phyloP scores from a whole-genome alignment of 176 grass and related monocot species.

The Microstegium vimineum region DNA sequence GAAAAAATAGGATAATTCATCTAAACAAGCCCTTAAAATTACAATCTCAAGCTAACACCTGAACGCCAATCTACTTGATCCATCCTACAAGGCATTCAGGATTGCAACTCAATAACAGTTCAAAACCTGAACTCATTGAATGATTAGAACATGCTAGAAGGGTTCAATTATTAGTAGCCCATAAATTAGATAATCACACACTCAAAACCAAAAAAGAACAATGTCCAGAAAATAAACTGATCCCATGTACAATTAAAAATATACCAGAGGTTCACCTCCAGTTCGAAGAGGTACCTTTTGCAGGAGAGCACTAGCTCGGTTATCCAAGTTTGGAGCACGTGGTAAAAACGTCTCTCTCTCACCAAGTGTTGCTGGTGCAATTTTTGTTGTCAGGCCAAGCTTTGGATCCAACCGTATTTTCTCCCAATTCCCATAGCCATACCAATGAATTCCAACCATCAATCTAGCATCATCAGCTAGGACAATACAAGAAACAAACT shows the following conservation, averaged over 20 bases:
- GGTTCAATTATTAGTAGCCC: no score
- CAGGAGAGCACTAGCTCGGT: slow-evolving; percentile 91
- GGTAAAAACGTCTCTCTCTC: slow-evolving; percentile 97
- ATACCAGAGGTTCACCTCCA: background rate
- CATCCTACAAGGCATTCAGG: no score
- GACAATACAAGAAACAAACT: slow-evolving; percentile 7
- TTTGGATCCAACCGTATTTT: slow-evolving; percentile 86
- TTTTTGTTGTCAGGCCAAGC: slow-evolving; percentile 82
- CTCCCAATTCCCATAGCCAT: slow-evolving; percentile 99
- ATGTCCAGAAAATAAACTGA: background rate
- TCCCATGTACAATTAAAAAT: background rate
- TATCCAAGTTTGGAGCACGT: slow-evolving; percentile 97
- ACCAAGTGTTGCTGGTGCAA: slow-evolving; percentile 91
- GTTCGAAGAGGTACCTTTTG: slow-evolving; percentile 51
- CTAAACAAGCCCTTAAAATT: background rate
- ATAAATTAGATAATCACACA: slow-evolving; percentile 1
- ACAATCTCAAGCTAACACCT: background rate
- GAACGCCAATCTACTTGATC: background rate
- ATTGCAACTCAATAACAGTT: background rate
- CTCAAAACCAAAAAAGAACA: background rate
- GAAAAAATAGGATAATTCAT: background rate
- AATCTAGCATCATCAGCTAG: slow-evolving; percentile 98
- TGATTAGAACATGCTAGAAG: no score
- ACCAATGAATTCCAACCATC: slow-evolving; percentile 92
- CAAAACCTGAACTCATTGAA: background rate